Conservation (phyloP, 495 filamentous ascomycete species). For the Penicillium pulvis region DNA sequence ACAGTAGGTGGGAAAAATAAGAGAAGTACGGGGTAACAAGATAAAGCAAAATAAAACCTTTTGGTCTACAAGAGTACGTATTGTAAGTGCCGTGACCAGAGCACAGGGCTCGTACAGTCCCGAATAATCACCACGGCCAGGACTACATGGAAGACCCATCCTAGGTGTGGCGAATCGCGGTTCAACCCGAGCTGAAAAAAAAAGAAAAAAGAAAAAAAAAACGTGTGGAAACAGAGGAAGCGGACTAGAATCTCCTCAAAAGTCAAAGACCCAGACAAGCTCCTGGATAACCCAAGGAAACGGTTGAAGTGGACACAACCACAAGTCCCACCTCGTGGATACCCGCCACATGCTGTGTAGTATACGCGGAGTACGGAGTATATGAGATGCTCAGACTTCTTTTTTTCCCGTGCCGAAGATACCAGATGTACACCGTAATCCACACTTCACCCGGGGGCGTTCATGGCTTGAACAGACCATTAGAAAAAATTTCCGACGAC, state of each 20-base stretch:
- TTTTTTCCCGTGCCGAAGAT: background rate
- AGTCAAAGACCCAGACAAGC: conserved; percentile 19
- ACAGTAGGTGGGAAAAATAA: background rate
- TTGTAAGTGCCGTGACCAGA: conserved; percentile 14
- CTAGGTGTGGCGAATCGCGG: conserved; percentile 26
- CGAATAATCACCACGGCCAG: conserved; percentile 23
- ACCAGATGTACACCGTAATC: background rate
- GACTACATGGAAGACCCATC: background rate
- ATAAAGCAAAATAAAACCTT: too few species aligned
- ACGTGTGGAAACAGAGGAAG: conserved; percentile 10
- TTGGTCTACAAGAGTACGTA: background rate
- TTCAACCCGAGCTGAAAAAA: conserved; percentile 22
- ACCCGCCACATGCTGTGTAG: background rate
- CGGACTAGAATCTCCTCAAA: conserved; percentile 13
- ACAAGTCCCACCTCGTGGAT: conserved; percentile 5
- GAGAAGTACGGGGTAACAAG: conserved; percentile 13
- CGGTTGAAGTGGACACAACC: conserved; percentile 1
- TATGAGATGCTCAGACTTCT: background rate
- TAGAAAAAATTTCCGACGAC: conserved; percentile 28
- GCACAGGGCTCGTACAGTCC: conserved; percentile 3
- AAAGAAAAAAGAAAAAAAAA: conserved; percentile 12
- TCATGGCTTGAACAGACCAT: background rate
- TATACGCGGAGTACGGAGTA: background rate
- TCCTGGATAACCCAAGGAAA: conserved; percentile 6
- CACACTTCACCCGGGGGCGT: background rate